Evolutionary conservation across 139 green algal species (phyloP).

Genomic region (Chlorella vulgaris): DNA sequence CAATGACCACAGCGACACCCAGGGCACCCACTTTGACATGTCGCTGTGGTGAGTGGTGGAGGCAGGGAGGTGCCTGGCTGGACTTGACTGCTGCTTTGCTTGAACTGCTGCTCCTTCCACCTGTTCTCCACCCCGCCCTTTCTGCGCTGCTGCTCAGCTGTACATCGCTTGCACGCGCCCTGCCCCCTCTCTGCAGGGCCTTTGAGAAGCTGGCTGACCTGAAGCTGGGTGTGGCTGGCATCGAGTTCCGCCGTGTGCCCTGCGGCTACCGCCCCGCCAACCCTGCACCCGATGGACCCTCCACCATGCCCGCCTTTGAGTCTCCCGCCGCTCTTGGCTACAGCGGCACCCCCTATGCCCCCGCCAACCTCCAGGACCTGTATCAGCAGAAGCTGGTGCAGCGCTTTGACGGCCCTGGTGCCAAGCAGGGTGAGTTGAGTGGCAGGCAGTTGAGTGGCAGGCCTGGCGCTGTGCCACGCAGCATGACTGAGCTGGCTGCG

Average conservation of each 20-base stretch:
- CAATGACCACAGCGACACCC: conserved; percentile 26
- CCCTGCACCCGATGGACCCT: conserved; percentile 19
- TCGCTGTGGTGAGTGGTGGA: conserved; percentile 30
- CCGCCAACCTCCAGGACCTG: background rate
- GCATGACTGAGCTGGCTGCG: too few relatives aligned
- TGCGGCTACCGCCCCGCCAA: conserved; percentile 29
- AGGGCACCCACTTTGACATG: conserved; percentile 39
- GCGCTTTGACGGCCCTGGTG: conserved; percentile 33
- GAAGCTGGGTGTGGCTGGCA: conserved; percentile 21
- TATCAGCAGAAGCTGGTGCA: conserved; percentile 17
- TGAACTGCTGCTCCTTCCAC: background rate
- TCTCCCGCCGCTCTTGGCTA: background rate
- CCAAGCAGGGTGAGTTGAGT: conserved; percentile 27
- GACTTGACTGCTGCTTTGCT: background rate
- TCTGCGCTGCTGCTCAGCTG: too few relatives aligned
- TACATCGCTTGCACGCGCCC: too few relatives aligned
- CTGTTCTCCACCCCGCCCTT: background rate
- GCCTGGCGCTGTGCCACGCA: background rate
- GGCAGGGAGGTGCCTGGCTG: background rate
- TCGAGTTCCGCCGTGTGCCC: conserved; percentile 31
- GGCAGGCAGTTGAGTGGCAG: background rate
- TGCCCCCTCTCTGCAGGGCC: background rate
- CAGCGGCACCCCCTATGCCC: background rate
- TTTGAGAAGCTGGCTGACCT: conserved; percentile 36
- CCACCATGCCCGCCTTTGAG: background rate